Percentiles rank a stretch among this genome's conserved stretches.
phyloP scores from a whole-genome alignment of 2,329 filamentous ascomycete genomes.

The Penicillium sp. region DNA sequence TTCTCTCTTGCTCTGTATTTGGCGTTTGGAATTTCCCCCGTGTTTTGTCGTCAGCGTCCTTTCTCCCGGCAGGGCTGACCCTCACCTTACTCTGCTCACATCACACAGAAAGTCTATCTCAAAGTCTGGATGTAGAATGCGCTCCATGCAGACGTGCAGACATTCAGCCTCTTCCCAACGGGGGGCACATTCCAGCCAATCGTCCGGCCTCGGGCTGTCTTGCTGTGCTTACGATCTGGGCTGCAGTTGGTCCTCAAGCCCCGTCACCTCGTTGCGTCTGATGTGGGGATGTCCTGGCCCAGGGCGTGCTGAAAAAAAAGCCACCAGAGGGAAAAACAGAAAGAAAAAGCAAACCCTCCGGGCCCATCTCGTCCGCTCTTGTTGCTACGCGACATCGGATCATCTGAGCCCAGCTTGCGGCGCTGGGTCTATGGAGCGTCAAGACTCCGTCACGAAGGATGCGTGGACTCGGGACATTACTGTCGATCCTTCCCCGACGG shows the following conservation, averaged over 20 bases:
- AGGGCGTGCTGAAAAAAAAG: conserved; percentile 4
- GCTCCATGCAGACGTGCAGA: neutral
- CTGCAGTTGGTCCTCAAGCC: conserved; percentile 15
- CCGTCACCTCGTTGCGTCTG: no score
- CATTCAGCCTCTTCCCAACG: conserved; percentile 1
- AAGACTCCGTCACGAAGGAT: no score
- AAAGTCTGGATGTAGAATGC: no score
- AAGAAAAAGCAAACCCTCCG: conserved; percentile 8
- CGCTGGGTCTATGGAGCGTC: conserved; percentile 13
- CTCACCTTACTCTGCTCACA: conserved; percentile 1
- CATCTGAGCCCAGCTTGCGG: no score
- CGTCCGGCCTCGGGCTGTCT: conserved; percentile 6
- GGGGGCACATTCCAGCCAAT: conserved; percentile 11
- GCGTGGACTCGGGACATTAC: conserved; percentile 17
- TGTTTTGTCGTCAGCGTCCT: neutral
- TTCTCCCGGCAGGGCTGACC: neutral
- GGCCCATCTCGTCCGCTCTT: neutral
- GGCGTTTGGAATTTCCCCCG: neutral
- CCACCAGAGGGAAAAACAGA: neutral
- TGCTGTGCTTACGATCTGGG: conserved; percentile 16
- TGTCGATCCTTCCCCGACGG: conserved; percentile 18
- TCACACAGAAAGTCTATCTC: no score
- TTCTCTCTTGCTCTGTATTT: neutral
- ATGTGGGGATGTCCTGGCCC: conserved; percentile 4
- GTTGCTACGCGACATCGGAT: conserved; percentile 7